phyloP scores from a whole-genome alignment of 2,329 filamentous ascomycete species.

The Pleomassaria siparia region DNA sequence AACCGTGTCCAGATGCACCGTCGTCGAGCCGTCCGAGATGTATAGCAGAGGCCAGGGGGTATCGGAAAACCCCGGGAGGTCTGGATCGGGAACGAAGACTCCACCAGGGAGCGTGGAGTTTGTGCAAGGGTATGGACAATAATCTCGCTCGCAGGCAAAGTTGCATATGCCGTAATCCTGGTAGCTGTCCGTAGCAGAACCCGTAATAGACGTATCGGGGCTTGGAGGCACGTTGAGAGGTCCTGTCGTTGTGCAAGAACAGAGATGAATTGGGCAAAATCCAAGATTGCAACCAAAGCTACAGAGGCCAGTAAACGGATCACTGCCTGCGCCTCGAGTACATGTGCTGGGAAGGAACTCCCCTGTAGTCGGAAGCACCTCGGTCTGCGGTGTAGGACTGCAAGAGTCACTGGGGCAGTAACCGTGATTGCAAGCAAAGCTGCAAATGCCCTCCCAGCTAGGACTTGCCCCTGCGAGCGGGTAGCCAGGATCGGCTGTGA shows the following conservation, averaged over 20 bases:
- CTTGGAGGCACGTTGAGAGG: neutral
- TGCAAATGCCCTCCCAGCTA: conserved; percentile 5
- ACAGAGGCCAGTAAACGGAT: neutral
- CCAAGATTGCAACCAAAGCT: neutral
- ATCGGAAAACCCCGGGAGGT: neutral
- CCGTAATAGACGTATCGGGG: neutral
- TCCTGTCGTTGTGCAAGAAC: neutral
- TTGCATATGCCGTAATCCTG: neutral
- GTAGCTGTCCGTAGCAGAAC: neutral
- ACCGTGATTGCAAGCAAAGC: conserved; percentile 9
- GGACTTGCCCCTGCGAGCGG: conserved; percentile 6
- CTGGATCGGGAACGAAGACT: neutral
- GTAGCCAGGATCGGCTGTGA: conserved; percentile 1
- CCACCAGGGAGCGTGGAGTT: neutral
- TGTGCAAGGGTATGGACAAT: neutral
- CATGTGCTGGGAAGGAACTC: neutral
- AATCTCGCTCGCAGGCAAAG: neutral
- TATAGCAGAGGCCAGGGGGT: neutral
- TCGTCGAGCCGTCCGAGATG: neutral
- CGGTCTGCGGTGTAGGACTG: conserved; percentile 6
- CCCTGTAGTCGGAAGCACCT: conserved; percentile 6
- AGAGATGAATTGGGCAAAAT: neutral
- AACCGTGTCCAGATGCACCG: neutral
- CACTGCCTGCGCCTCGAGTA: neutral
- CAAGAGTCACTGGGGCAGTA: conserved; percentile 2